These are phyloP conservation scores for Sporothrix euskadiensis DNA, from an alignment of 2,329 filamentous ascomycete genomes.

Conservation along the genomic window DNA sequence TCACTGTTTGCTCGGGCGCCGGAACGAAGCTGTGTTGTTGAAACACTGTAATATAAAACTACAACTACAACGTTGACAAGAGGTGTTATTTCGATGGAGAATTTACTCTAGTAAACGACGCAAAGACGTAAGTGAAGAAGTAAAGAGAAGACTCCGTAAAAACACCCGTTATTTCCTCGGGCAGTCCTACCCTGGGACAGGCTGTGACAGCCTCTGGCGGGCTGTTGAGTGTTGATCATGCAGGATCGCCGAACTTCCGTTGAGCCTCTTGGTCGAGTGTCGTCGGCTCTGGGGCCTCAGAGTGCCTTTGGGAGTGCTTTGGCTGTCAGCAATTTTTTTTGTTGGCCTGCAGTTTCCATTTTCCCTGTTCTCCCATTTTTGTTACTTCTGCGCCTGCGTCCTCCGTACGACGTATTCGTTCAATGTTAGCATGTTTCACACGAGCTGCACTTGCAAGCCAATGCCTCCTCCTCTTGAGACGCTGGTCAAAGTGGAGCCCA, in stretches of 20 bases:
- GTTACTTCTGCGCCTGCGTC: not conserved
- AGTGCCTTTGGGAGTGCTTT: not conserved
- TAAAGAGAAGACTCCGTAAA: not conserved
- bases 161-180: not conserved
- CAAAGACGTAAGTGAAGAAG: not conserved
- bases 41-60: not conserved
- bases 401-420: too few species aligned
- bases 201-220: slow-evolving; percentile 17
- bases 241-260: slow-evolving; percentile 22
- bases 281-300: not conserved
- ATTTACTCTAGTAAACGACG: not conserved
- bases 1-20: slow-evolving; percentile 4
- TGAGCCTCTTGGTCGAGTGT: not conserved
- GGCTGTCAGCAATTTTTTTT: not conserved
- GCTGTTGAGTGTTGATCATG: slow-evolving; percentile 18
- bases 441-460: slow-evolving; percentile 1
- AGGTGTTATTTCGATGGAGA: not conserved
- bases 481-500: not conserved
- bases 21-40: not conserved
- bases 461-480: slow-evolving; percentile 11
- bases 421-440: slow-evolving; percentile 18
- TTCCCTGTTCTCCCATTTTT: not conserved
- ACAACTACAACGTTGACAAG: not conserved
- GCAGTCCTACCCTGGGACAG: not conserved
- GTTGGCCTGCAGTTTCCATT: not conserved